Evolutionary conservation across 495 filamentous ascomycete genomes (phyloP), one percentile per base, ranked within the genome.

Genomic region (Parachaetomium inaequale): DNA sequence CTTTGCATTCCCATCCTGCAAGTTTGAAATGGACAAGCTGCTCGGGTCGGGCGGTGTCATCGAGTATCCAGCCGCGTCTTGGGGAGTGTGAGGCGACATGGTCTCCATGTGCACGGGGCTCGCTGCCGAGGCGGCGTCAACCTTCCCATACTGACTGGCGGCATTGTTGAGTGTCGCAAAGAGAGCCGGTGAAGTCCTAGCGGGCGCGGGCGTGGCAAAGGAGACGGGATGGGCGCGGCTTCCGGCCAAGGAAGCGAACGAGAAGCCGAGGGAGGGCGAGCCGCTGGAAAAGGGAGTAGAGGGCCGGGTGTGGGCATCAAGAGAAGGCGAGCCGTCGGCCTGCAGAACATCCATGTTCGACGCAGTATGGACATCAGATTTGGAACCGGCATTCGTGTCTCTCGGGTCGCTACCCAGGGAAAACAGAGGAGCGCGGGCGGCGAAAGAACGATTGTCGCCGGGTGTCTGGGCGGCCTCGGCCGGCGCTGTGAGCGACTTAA

Each of bases 11-110:
- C 76, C 73, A 61, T 78, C 74, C 12, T 68, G 65, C 17, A 64
- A 60, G 57, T 78, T 75, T 7, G 89, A 92, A 57, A 95, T 92
- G 2, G 91, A 91, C 23, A 94, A 75, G 23, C 83, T 83, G 71
- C 89, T 95, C 1, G 90, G 86, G 70, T 96, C 91, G n/a, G 88
- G 90, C 23, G 89, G 88, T 28, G 85, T 77, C 68, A 91, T 80
- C 49, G 79, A 51, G 10, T 57, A 78, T 53, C 91, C 90, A 63
- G 82, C 84, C 1, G 92, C 79, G 57, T 92, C 91, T 62, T 83
- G 85, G 1, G 93, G 93, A 1, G 93, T 98, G 54, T 79, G 88
- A 38, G 93, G 93, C 4, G 90, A 87, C 3, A 76, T 73, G 58
- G 75, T 81, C 49, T 84, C 77, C 61, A 71, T 70, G 62, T 73